Conservation (phyloP, 179 eudicot species). For the Spinacia oleracea region DNA sequence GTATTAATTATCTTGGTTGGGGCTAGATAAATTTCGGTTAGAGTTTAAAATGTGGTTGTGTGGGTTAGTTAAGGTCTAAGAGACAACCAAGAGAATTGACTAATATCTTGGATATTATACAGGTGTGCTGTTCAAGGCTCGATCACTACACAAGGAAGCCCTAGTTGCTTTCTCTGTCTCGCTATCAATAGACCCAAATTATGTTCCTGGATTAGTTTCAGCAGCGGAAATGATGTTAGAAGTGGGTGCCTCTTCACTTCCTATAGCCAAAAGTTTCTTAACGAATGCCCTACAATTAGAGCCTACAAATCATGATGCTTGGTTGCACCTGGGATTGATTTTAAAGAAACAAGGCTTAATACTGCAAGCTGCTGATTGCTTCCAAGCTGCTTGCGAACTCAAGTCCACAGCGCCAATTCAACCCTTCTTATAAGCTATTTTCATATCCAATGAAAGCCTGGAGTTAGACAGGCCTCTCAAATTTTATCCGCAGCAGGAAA, state of each 20-base stretch:
- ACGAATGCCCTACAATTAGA: constrained; percentile 76
- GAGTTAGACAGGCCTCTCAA: neutral
- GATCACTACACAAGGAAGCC: constrained; percentile 55
- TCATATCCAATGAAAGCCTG: neutral
- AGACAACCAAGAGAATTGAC: neutral
- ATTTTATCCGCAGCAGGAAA: neutral
- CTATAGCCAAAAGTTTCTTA: constrained; percentile 70
- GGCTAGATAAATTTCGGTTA: neutral
- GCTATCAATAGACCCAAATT: constrained; percentile 66
- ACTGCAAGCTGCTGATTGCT: constrained; percentile 77
- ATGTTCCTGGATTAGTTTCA: constrained; percentile 69
- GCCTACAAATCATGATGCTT: constrained; percentile 68
- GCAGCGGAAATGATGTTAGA: constrained; percentile 57
- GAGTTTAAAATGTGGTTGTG: neutral
- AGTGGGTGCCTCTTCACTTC: constrained; percentile 43
- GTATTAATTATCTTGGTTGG: neutral
- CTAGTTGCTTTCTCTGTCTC: constrained; percentile 57
- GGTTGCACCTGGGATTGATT: constrained; percentile 75
- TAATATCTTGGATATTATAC: constrained; percentile 16
- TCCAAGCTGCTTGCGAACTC: constrained; percentile 88
- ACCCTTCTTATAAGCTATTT: constrained; percentile 25
- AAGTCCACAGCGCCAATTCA: constrained; percentile 76
- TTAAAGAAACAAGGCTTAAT: constrained; percentile 68
- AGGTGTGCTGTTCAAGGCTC: constrained; percentile 63
- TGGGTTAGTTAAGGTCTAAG: no score